Percentiles rank a stretch among this genome's conserved stretches.
phyloP scores from a whole-genome alignment of 768 basidiomycete species.

The Psilocybe azurescens region DNA sequence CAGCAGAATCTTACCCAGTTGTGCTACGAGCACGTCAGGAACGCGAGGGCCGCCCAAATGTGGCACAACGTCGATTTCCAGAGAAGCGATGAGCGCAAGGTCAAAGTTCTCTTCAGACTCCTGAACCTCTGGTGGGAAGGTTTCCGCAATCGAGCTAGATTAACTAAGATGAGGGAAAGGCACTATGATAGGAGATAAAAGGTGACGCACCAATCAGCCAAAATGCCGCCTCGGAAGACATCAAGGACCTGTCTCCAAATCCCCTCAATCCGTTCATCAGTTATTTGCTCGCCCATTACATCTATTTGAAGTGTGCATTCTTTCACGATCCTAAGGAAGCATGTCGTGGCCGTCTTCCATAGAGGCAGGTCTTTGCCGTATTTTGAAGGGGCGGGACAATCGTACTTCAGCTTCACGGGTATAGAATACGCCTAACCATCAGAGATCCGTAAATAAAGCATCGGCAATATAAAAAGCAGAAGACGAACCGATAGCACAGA shows the following conservation, averaged over 20 bases:
- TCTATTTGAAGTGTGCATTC: slow-evolving; percentile 63
- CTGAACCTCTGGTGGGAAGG: slow-evolving; percentile 66
- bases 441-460: neutral
- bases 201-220: slow-evolving; percentile 77
- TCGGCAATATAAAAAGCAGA: neutral
- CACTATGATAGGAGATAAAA: neutral
- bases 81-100: slow-evolving; percentile 72
- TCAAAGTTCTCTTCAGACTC: slow-evolving; percentile 88
- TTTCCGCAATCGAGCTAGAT: slow-evolving; percentile 59
- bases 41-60: slow-evolving; percentile 71
- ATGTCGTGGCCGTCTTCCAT: slow-evolving; percentile 94
- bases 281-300: slow-evolving; percentile 56
- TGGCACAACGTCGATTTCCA: slow-evolving; percentile 84
- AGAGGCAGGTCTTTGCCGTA: slow-evolving; percentile 87
- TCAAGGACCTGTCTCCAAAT: slow-evolving; percentile 89
- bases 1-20: slow-evolving; percentile 73
- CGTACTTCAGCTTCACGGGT: slow-evolving; percentile 93
- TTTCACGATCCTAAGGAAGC: slow-evolving; percentile 76
- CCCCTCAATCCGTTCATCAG: slow-evolving; percentile 70
- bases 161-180: neutral
- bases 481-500: slow-evolving; percentile 72
- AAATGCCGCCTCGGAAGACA: slow-evolving; percentile 79
- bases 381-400: slow-evolving; percentile 88
- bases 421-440: slow-evolving; percentile 76
- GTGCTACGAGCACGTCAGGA: slow-evolving; percentile 71